Percentiles rank a stretch among this genome's conserved stretches.
Conservation (phyloP, 1,284 basidiomycete species). For the Spongiforma sp. region DNA sequence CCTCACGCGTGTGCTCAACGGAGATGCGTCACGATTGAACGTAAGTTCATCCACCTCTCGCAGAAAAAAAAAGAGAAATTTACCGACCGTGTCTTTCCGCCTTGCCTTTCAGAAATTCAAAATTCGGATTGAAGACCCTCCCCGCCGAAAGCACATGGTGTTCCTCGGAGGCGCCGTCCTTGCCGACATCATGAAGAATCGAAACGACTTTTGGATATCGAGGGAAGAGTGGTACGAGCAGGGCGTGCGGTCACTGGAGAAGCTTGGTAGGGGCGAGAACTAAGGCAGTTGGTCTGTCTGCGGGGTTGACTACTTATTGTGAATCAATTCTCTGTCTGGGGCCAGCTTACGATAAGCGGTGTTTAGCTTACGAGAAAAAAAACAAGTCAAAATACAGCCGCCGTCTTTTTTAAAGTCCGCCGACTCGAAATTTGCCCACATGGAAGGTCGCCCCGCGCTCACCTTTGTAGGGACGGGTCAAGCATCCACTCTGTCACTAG, state of each 20-base stretch:
- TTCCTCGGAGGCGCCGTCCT: slow-evolving; percentile 97
- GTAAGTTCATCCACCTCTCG: too few species aligned
- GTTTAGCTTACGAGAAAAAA: too few species aligned
- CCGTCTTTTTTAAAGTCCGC: too few species aligned
- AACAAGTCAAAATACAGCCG: too few species aligned
- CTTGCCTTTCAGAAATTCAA: slow-evolving; percentile 87
- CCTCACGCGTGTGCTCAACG: slow-evolving; percentile 85
- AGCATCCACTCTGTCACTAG: too few species aligned
- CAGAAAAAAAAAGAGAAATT: too few species aligned
- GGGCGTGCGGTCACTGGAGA: slow-evolving; percentile 82
- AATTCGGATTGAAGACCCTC: slow-evolving; percentile 97
- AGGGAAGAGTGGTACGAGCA: slow-evolving; percentile 94
- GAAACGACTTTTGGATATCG: slow-evolving; percentile 95
- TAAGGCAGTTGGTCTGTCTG: slow-evolving; percentile 32
- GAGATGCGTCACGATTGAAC: slow-evolving; percentile 87
- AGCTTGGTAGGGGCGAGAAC: slow-evolving; percentile 74
- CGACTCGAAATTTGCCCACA: too few species aligned
- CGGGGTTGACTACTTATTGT: too few species aligned
- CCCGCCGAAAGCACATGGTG: slow-evolving; percentile 98
- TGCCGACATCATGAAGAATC: slow-evolving; percentile 97
- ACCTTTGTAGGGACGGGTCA: too few species aligned
- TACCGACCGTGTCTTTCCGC: not conserved
- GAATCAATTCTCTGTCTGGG: too few species aligned
- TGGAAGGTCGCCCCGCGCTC: too few species aligned
- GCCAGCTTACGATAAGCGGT: too few species aligned